phyloP scores from a whole-genome alignment of 441 rosid genomes.

The Arabidopsis hybrid region DNA sequence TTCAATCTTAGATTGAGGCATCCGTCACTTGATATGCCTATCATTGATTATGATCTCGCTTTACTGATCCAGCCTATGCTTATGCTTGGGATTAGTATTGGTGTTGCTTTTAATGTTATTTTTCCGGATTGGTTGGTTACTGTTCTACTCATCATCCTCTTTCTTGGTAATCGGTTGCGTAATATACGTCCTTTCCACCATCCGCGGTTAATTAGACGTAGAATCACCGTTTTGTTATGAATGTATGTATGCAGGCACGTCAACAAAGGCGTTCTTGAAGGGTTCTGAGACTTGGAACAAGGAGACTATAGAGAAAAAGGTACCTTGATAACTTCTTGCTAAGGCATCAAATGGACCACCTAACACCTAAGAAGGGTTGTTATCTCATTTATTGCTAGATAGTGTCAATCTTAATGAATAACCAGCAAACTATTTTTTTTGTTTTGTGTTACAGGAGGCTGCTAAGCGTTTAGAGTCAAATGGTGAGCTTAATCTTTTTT shows the following conservation, averaged over 20 bases:
- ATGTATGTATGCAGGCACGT: constrained; percentile 54
- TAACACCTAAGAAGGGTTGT: neutral
- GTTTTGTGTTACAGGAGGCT: constrained; percentile 65
- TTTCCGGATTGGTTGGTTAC: constrained; percentile 87
- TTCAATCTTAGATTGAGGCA: constrained; percentile 71
- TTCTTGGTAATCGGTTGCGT: constrained; percentile 52
- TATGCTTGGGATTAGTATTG: constrained; percentile 77
- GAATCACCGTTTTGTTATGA: neutral
- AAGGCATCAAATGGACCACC: neutral
- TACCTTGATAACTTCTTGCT: constrained; percentile 18
- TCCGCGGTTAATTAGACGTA: neutral
- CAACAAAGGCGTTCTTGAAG: constrained; percentile 71
- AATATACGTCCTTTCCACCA: neutral
- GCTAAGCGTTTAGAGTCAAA: constrained; percentile 58
- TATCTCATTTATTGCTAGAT: neutral
- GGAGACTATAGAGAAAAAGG: constrained; percentile 67
- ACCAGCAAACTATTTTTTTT: constrained; percentile 3
- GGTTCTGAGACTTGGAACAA: constrained; percentile 78
- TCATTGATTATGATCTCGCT: constrained; percentile 78
- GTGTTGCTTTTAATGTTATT: constrained; percentile 70
- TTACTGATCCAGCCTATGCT: constrained; percentile 79
- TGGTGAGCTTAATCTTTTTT: constrained; percentile 50
- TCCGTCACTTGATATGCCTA: constrained; percentile 72
- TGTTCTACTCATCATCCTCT: constrained; percentile 68
- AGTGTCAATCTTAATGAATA: neutral